Percentiles rank a stretch among this genome's conserved stretches.
Evolutionary conservation across 352 stramenopile genomes (phyloP).

Genomic region (Phytopythium vexans): DNA sequence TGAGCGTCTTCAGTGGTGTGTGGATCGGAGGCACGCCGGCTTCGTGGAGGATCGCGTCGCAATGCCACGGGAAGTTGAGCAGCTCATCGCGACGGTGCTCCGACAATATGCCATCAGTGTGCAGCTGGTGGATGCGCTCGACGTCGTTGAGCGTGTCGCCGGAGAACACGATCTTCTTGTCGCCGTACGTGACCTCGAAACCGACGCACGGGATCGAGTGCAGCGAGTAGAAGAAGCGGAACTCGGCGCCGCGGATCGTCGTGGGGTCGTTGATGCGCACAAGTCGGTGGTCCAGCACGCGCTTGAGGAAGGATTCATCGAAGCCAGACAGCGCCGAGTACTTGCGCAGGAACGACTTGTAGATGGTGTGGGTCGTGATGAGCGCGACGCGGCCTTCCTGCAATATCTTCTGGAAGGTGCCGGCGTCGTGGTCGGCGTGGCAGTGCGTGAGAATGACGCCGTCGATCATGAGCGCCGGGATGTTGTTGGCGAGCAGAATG

Average conservation of each 20-base stretch:
- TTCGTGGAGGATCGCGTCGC: slow-evolving; percentile 94
- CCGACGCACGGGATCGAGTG: slow-evolving; percentile 96
- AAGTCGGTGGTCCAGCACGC: slow-evolving; percentile 89
- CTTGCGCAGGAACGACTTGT: slow-evolving; percentile 95
- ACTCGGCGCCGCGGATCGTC: slow-evolving; percentile 92
- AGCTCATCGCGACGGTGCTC: slow-evolving; percentile 84
- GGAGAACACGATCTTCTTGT: slow-evolving; percentile 95
- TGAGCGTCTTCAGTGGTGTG: slow-evolving; percentile 92
- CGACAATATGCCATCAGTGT: slow-evolving; percentile 86
- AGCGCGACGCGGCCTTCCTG: slow-evolving; percentile 92
- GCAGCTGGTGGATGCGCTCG: slow-evolving; percentile 79
- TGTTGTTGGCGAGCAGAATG: slow-evolving; percentile 84
- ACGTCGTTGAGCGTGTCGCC: slow-evolving; percentile 95
- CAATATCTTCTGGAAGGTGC: slow-evolving; percentile 96
- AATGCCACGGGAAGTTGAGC: slow-evolving; percentile 92
- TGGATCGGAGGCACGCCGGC: slow-evolving; percentile 94
- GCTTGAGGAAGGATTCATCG: slow-evolving; percentile 87
- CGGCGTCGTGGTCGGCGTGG: slow-evolving; percentile 95
- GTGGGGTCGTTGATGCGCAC: slow-evolving; percentile 93
- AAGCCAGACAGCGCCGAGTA: slow-evolving; percentile 94
- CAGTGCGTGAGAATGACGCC: slow-evolving; percentile 96
- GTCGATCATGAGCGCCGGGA: slow-evolving; percentile 92
- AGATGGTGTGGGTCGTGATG: slow-evolving; percentile 96
- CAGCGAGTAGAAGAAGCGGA: slow-evolving; percentile 96
- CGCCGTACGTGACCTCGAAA: slow-evolving; percentile 92